These are phyloP conservation scores for Hypocrella siamensis DNA, from an alignment of 2,329 filamentous ascomycete species.

Conservation along the genomic window DNA sequence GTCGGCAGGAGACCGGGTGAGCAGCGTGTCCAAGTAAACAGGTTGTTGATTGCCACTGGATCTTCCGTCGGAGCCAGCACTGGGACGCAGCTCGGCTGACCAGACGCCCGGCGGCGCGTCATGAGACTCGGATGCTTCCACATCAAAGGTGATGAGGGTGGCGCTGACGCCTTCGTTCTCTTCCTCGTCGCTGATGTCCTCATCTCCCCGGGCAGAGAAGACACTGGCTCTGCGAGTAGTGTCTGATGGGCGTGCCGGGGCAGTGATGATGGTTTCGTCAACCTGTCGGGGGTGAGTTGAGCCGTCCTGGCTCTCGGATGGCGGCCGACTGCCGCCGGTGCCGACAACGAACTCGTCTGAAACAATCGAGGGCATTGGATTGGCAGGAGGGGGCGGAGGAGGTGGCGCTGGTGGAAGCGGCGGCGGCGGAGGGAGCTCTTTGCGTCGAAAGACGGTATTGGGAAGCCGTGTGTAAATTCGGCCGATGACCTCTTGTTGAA, in stretches of 20 bases:
- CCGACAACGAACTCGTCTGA: background rate
- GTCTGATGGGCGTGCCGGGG: constrained; percentile 13
- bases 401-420: constrained; percentile 8
- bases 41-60: constrained; percentile 11
- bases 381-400: constrained; percentile 5
- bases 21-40: constrained; percentile 29
- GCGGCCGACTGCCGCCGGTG: background rate
- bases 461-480: constrained; percentile 24
- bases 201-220: constrained; percentile 31
- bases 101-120: constrained; percentile 36
- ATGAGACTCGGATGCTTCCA: constrained; percentile 38
- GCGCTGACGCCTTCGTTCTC: constrained; percentile 38
- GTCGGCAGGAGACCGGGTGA: constrained; percentile 34
- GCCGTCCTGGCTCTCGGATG: background rate
- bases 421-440: constrained; percentile 8
- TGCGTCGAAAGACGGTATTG: constrained; percentile 17
- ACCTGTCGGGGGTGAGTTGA: constrained; percentile 10
- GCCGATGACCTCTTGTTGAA: constrained; percentile 20
- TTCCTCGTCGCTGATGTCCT: constrained; percentile 40
- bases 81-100: constrained; percentile 43
- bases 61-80: constrained; percentile 17
- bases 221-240: constrained; percentile 27
- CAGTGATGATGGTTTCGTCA: constrained; percentile 14
- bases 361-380: constrained; percentile 1
- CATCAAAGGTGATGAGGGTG: constrained; percentile 45